A percentile compares a stretch with the other conserved stretches of the same genome.
phyloP scores from a whole-genome alignment of 2,329 filamentous ascomycete species.

The Rhynchosporium agropyri region DNA sequence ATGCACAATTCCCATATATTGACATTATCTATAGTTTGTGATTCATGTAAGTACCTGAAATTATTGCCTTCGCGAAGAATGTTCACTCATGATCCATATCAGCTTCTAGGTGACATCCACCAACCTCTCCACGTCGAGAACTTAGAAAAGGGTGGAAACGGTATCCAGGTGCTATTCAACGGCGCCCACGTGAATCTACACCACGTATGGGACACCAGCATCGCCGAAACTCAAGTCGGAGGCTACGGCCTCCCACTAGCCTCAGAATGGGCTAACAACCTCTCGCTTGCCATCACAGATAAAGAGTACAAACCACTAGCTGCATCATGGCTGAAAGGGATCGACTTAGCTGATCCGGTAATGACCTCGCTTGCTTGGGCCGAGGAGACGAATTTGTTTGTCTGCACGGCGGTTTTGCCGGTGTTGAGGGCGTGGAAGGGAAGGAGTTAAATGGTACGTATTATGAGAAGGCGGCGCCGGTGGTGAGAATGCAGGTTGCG shows the following conservation, averaged over 20 bases:
- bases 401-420: slow-evolving; percentile 65
- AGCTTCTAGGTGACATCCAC: slow-evolving; percentile 72
- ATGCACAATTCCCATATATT: slow-evolving; percentile 13
- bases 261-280: slow-evolving; percentile 56
- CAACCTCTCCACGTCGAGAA: slow-evolving; percentile 69
- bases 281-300: slow-evolving; percentile 56
- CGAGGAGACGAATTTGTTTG: slow-evolving; percentile 60
- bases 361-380: slow-evolving; percentile 66
- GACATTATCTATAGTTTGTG: slow-evolving; percentile 35
- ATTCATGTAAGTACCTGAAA: slow-evolving; percentile 39
- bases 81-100: slow-evolving; percentile 34
- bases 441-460: slow-evolving; percentile 66
- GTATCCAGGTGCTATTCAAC: slow-evolving; percentile 65
- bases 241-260: slow-evolving; percentile 55
- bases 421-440: slow-evolving; percentile 57
- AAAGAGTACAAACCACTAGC: slow-evolving; percentile 58
- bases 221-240: slow-evolving; percentile 66
- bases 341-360: slow-evolving; percentile 57
- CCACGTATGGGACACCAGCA: slow-evolving; percentile 72
- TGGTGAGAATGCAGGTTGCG: slow-evolving; percentile 68
- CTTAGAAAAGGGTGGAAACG: slow-evolving; percentile 67
- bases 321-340: slow-evolving; percentile 57
- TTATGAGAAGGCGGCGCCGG: slow-evolving; percentile 63
- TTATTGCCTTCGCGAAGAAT: too few species aligned
- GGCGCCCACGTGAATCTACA: slow-evolving; percentile 65